A percentile compares a stretch with the other conserved stretches of the same genome.
Conservation (phyloP, 805 yeast species). For the Ogataea corticis region DNA sequence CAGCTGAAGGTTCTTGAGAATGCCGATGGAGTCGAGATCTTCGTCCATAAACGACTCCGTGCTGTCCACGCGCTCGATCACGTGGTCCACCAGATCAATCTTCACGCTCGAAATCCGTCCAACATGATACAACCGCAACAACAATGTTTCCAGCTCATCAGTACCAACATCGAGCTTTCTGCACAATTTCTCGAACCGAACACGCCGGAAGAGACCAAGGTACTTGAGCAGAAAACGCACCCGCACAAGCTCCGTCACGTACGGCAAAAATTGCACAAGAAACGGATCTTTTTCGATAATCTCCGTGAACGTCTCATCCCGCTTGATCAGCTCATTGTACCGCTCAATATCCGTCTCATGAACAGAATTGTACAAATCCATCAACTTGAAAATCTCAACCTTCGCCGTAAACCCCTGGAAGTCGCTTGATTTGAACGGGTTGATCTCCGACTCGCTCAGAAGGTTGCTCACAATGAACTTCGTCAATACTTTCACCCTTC, state of each 20-base stretch:
- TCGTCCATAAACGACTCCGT: conserved; percentile 7
- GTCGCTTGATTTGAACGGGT: conserved; percentile 74
- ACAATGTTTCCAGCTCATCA: conserved; percentile 21
- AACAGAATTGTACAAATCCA: conserved; percentile 31
- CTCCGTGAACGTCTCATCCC: conserved; percentile 8
- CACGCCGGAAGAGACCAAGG: conserved; percentile 23
- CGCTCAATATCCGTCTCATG: conserved; percentile 25
- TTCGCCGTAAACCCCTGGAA: conserved; percentile 40
- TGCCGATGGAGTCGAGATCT: conserved; percentile 8
- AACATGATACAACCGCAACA: conserved; percentile 26
- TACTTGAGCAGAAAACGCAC: conserved; percentile 25
- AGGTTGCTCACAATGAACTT: conserved; percentile 63
- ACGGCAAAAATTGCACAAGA: conserved; percentile 26
- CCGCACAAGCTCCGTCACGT: conserved; percentile 27
- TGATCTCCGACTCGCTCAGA: conserved; percentile 62
- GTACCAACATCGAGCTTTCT: conserved; percentile 21
- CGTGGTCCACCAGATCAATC: conserved; percentile 27
- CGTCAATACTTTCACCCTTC: conserved; percentile 57
- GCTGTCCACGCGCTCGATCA: conserved; percentile 15
- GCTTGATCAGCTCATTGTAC: conserved; percentile 22
- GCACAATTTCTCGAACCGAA: conserved; percentile 23
- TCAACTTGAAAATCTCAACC: conserved; percentile 20
- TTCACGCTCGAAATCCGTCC: conserved; percentile 28
- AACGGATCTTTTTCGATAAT: conserved; percentile 18
- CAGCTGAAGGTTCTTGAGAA: conserved; percentile 16